Conservation (phyloP, 1,284 basidiomycete species). For the Tilletiopsis washingtonensis region DNA sequence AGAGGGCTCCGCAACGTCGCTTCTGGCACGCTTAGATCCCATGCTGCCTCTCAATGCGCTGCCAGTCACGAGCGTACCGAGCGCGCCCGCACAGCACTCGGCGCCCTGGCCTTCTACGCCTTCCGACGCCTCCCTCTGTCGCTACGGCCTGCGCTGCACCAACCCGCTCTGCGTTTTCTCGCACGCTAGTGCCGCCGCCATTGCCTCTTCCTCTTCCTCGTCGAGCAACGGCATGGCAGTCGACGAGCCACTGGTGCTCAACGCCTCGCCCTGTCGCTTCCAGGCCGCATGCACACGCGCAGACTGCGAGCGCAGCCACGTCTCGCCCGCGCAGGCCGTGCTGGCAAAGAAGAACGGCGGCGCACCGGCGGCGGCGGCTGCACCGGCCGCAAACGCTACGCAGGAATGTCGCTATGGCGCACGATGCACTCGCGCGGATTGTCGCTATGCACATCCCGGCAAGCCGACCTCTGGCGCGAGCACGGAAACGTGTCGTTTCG, state of each 20-base stretch:
- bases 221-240: constrained; percentile 7
- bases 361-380: background rate
- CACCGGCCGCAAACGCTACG: background rate
- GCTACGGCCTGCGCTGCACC: constrained; percentile 36
- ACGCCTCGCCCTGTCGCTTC: constrained; percentile 27
- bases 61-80: background rate
- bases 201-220: constrained; percentile 35
- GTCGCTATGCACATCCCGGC: background rate
- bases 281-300: constrained; percentile 28
- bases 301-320: constrained; percentile 39
- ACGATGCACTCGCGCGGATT: background rate
- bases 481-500: constrained; percentile 6
- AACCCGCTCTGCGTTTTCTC: constrained; percentile 39
- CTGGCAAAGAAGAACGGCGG: constrained; percentile 3
- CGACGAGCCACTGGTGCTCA: constrained; percentile 34
- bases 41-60: constrained; percentile 34
- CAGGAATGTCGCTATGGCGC: background rate
- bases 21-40: constrained; percentile 35
- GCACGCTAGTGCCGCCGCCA: too few relatives aligned
- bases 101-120: constrained; percentile 29
- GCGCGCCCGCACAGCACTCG: constrained; percentile 3
- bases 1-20: constrained; percentile 10
- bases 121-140: constrained; percentile 26
- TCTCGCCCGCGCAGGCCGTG: constrained; percentile 32
- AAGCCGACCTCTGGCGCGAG: too few relatives aligned